phyloP scores from a whole-genome alignment of 1,284 basidiomycete genomes.

The Ganoderma lucidum region DNA sequence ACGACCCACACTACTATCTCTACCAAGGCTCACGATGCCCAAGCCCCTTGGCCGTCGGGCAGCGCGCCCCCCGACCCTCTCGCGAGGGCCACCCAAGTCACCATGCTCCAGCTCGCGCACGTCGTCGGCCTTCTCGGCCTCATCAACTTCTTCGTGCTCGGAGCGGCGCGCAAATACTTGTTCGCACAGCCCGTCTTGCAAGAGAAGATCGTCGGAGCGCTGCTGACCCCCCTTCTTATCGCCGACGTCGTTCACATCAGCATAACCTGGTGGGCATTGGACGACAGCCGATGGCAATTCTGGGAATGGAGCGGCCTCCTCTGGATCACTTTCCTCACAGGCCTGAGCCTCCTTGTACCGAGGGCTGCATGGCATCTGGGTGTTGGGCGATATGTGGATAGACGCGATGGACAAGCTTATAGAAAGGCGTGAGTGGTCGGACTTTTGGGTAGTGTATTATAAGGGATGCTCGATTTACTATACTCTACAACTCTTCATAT shows the following conservation, averaged over 20 bases:
- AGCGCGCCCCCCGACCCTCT: conserved; percentile 56
- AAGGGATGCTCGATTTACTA: conserved; percentile 17
- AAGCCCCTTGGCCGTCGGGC: conserved; percentile 72
- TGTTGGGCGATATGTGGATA: conserved; percentile 73
- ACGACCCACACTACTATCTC: neutral
- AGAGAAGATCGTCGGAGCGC: conserved; percentile 69
- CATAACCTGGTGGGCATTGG: conserved; percentile 76
- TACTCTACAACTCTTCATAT: conserved; percentile 29
- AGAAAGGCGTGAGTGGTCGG: conserved; percentile 34
- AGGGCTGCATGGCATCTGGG: conserved; percentile 77
- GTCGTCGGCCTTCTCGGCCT: conserved; percentile 77
- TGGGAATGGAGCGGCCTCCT: conserved; percentile 70
- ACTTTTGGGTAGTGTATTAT: conserved; percentile 14
- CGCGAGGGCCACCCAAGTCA: conserved; percentile 70
- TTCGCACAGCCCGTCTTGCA: conserved; percentile 65
- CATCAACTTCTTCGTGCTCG: conserved; percentile 72
- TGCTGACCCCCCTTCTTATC: conserved; percentile 71
- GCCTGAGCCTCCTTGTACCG: conserved; percentile 70
- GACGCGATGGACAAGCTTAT: conserved; percentile 55
- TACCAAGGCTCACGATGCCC: conserved; percentile 68
- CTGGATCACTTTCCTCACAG: conserved; percentile 71
- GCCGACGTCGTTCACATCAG: conserved; percentile 72
- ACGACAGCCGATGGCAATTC: conserved; percentile 68
- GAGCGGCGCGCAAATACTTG: conserved; percentile 65
- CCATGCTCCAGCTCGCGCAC: conserved; percentile 74